Evolutionary conservation across 768 basidiomycete genomes (phyloP).

Genomic region (Pleurotus tuber-regium): DNA sequence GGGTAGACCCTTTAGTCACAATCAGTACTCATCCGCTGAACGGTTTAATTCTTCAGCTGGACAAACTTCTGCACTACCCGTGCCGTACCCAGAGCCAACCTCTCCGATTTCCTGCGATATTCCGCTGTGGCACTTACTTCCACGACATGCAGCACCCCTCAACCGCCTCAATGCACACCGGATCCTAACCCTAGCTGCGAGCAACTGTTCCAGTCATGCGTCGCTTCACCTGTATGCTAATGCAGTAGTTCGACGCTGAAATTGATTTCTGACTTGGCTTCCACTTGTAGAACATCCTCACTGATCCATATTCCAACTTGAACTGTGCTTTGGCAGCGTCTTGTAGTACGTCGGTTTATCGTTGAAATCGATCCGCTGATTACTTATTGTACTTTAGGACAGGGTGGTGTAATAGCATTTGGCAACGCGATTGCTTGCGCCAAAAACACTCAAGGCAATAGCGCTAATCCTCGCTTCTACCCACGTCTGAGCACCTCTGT

Average conservation of each 20-base stretch:
- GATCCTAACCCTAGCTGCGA: slow-evolving; percentile 14
- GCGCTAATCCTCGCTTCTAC: slow-evolving; percentile 10
- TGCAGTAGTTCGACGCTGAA: background rate
- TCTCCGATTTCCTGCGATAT: slow-evolving; percentile 14
- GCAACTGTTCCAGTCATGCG: slow-evolving; percentile 13
- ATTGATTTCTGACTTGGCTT: background rate
- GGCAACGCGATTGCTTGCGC: slow-evolving; percentile 13
- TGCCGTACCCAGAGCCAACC: slow-evolving; percentile 11
- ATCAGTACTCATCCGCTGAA: background rate
- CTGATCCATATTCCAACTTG: slow-evolving; percentile 10
- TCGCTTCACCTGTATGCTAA: background rate
- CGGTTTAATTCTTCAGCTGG: slow-evolving; percentile 8
- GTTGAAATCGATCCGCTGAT: background rate
- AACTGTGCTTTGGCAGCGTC: slow-evolving; percentile 13
- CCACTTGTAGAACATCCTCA: slow-evolving; percentile 9
- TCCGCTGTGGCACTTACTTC: slow-evolving; percentile 10
- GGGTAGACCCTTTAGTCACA: background rate
- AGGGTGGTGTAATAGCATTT: slow-evolving; percentile 10
- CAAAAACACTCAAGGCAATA: slow-evolving; percentile 9
- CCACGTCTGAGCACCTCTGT: slow-evolving; percentile 12
- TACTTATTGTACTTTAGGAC: background rate
- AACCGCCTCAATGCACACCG: background rate
- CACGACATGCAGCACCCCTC: slow-evolving; percentile 9
- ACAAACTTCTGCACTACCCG: slow-evolving; percentile 13
- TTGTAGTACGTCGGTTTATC: slow-evolving; percentile 4